These are phyloP conservation scores for Lepidium africanum DNA, from an alignment of 345 rosid species.

Conservation along the genomic window DNA sequence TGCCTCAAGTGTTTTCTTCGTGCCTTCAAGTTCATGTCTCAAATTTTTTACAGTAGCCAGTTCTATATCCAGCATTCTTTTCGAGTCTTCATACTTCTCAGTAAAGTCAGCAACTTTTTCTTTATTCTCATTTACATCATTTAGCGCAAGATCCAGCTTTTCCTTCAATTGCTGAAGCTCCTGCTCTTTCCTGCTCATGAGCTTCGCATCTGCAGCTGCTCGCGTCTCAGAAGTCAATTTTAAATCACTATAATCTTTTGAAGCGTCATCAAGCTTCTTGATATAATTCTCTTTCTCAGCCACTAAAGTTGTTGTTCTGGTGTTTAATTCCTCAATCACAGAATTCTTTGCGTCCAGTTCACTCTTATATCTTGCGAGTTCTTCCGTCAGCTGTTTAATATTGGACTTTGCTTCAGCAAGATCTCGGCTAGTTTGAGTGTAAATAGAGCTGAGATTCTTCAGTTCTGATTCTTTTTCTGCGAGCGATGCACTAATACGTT, in stretches of 20 bases:
- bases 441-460: slow-evolving; percentile 36
- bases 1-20: slow-evolving; percentile 43
- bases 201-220: slow-evolving; percentile 45
- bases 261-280: slow-evolving; percentile 36
- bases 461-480: slow-evolving; percentile 55
- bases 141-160: slow-evolving; percentile 38
- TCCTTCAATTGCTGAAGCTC: slow-evolving; percentile 47
- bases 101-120: slow-evolving; percentile 38
- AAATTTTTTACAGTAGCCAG: slow-evolving; percentile 33
- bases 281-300: slow-evolving; percentile 47
- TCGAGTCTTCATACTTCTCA: slow-evolving; percentile 52
- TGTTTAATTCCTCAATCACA: slow-evolving; percentile 45
- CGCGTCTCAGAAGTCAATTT: slow-evolving; percentile 49
- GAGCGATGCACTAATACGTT: slow-evolving; percentile 40
- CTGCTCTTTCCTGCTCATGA: slow-evolving; percentile 40
- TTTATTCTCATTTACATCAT: slow-evolving; percentile 34
- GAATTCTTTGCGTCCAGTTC: slow-evolving; percentile 51
- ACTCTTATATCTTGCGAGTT: slow-evolving; percentile 32
- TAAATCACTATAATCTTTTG: slow-evolving; percentile 46
- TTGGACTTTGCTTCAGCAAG: slow-evolving; percentile 42
- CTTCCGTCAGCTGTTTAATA: slow-evolving; percentile 39
- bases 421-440: slow-evolving; percentile 43
- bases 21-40: slow-evolving; percentile 47
- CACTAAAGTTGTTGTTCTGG: slow-evolving; percentile 36
- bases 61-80: slow-evolving; percentile 45